Conservation (phyloP, 2,329 filamentous ascomycete genomes). For the Fusarium pseudocircinatum region DNA sequence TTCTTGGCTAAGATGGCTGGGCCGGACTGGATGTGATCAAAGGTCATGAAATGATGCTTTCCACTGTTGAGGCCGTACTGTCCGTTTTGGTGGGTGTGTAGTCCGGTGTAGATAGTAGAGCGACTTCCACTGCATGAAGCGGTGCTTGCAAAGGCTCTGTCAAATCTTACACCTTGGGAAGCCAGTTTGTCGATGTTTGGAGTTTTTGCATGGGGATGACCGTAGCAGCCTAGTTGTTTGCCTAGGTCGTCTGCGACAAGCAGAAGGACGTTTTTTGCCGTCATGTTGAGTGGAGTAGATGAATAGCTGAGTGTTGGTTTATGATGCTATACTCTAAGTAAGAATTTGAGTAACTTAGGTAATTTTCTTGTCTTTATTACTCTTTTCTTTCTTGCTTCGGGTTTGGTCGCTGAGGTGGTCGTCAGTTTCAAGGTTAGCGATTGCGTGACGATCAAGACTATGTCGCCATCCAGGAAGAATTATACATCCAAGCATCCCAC, state of each 20-base stretch:
- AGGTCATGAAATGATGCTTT: conserved; percentile 50
- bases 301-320: not conserved
- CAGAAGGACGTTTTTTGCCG: not conserved
- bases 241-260: not conserved
- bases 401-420: too few relatives aligned
- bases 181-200: not conserved
- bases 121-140: conserved; percentile 60
- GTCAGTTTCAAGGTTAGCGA: not conserved
- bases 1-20: too few relatives aligned
- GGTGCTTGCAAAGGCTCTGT: conserved; percentile 51
- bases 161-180: not conserved
- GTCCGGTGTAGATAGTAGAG: conserved; percentile 58
- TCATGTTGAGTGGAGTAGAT: not conserved
- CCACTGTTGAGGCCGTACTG: conserved; percentile 54
- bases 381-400: not conserved
- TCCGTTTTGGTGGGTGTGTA: conserved; percentile 59
- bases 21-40: too few relatives aligned
- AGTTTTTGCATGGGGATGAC: not conserved
- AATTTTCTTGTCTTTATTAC: too few relatives aligned
- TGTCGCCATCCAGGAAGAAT: not conserved
- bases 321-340: accelerated
- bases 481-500: not conserved
- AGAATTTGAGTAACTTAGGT: too few relatives aligned
- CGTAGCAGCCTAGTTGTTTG: not conserved
- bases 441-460: not conserved